Conservation (phyloP, 148 eudicot species). For the Persicaria maculosa region DNA sequence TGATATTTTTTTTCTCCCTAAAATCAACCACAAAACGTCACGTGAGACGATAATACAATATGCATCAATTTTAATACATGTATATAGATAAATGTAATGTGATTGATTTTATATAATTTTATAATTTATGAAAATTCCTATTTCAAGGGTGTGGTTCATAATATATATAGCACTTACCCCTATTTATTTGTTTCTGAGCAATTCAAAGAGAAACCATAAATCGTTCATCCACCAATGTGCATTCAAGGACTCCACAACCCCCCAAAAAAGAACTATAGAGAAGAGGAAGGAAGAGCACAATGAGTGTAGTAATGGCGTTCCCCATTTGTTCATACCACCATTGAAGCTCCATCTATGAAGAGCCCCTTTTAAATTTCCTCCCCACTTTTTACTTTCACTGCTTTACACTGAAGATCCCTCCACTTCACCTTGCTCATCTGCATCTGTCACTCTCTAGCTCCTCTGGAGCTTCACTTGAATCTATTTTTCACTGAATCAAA, state of each 20-base stretch:
- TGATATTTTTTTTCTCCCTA: no score
- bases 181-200: background rate
- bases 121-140: no score
- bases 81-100: no score
- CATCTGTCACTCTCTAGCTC: background rate
- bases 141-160: no score
- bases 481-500: background rate
- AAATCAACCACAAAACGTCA: no score
- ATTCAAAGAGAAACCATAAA: slow-evolving; percentile 6
- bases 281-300: slow-evolving; percentile 8
- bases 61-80: no score
- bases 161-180: background rate
- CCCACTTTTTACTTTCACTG: background rate
- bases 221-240: background rate
- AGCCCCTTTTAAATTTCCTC: background rate
- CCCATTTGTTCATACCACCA: slow-evolving; percentile 6
- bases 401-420: no score
- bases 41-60: no score
- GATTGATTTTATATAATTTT: background rate
- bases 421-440: background rate
- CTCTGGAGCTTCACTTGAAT: background rate
- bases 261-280: background rate
- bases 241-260: background rate
- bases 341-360: background rate
- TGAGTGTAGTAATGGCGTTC: slow-evolving; percentile 1